Percentiles rank a stretch among this genome's conserved stretches.
These are phyloP conservation scores for Talaromyces sp. DNA, from an alignment of 2,329 filamentous ascomycete genomes.

Conservation along the genomic window DNA sequence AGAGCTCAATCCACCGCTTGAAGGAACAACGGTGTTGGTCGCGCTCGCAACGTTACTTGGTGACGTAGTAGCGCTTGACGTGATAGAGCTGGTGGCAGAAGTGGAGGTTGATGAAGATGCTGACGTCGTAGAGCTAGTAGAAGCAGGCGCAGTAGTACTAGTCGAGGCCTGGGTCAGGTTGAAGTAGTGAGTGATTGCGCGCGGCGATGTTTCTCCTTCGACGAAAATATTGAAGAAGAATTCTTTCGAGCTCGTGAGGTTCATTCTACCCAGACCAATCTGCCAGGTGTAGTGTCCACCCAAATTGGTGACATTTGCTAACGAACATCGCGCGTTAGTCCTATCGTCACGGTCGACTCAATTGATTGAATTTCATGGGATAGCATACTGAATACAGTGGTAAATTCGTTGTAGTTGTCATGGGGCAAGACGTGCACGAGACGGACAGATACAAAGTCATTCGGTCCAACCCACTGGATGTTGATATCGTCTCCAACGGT, in stretches of 20 bases:
- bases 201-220: conserved; percentile 9
- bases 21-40: conserved; percentile 1
- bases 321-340: background rate
- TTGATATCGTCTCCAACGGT: conserved; percentile 4
- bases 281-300: conserved; percentile 11
- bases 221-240: conserved; percentile 14
- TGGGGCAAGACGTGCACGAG: conserved; percentile 7
- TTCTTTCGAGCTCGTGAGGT: conserved; percentile 7
- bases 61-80: background rate
- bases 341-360: background rate
- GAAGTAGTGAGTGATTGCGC: conserved; percentile 8
- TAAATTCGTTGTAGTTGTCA: background rate
- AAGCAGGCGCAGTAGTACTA: conserved; percentile 1
- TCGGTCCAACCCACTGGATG: conserved; percentile 12
- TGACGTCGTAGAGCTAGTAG: background rate
- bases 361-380: background rate
- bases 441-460: conserved; percentile 4
- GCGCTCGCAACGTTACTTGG: background rate
- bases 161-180: conserved; percentile 6
- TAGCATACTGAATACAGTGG: conserved; percentile 10
- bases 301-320: conserved; percentile 14
- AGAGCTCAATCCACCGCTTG: conserved; percentile 2
- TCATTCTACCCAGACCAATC: conserved; percentile 10
- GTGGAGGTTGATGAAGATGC: background rate
- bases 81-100: background rate